Conservation (phyloP, 1,284 basidiomycete species). For the Stygiomarasmius scandens region DNA sequence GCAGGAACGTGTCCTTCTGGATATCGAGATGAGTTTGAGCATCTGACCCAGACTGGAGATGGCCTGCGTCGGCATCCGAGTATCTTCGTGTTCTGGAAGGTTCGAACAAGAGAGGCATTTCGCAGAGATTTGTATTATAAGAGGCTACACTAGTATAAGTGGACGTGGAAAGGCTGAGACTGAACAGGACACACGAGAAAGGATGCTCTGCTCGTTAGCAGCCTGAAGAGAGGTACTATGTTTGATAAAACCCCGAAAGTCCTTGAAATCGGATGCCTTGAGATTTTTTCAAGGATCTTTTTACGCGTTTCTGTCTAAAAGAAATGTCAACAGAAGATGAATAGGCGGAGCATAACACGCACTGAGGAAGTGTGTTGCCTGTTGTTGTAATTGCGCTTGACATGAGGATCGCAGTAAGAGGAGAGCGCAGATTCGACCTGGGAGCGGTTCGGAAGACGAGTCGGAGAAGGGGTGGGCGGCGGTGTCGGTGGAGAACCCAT, state of each 20-base stretch:
- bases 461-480: background rate
- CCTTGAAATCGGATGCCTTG: constrained; percentile 9
- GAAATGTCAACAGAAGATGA: background rate
- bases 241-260: constrained; percentile 7
- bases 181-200: constrained; percentile 6
- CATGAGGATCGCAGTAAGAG: background rate
- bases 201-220: constrained; percentile 1
- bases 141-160: constrained; percentile 1
- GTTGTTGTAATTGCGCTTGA: constrained; percentile 6
- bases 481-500: constrained; percentile 15
- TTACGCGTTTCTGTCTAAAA: constrained; percentile 1
- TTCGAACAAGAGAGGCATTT: too few species aligned
- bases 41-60: background rate
- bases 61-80: constrained; percentile 7
- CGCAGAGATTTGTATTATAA: constrained; percentile 10
- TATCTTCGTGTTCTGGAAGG: constrained; percentile 1
- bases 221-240: too few species aligned
- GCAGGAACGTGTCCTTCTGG: too few species aligned
- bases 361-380: constrained; percentile 11
- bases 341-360: background rate
- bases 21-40: background rate
- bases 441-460: too few species aligned
- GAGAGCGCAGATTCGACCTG: background rate
- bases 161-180: too few species aligned
- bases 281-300: constrained; percentile 6